phyloP scores from a whole-genome alignment of 2,329 filamentous ascomycete genomes.

The Fusarium sp. region DNA sequence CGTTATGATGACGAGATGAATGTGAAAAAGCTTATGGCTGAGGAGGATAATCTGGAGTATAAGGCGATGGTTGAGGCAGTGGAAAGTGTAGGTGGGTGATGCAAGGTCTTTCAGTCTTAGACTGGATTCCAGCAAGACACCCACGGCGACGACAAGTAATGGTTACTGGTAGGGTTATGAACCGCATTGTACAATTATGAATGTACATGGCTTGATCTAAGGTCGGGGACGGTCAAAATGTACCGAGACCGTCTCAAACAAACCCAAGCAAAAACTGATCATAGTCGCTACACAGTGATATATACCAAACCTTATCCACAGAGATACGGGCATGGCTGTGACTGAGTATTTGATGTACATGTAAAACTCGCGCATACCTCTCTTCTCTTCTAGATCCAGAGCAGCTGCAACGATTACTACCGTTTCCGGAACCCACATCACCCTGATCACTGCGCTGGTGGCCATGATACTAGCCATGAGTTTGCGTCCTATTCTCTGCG shows the following conservation, averaged over 20 bases:
- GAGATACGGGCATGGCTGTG: neutral
- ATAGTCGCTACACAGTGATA: neutral
- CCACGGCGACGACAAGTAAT: too few relatives aligned
- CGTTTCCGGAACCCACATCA: neutral
- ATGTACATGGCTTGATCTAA: neutral
- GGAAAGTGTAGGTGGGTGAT: neutral
- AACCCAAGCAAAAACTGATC: neutral
- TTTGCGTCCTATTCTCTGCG: accelerated
- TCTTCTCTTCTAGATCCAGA: neutral
- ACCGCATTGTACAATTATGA: too few relatives aligned
- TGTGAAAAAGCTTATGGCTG: neutral
- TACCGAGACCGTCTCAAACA: neutral
- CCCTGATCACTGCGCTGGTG: neutral
- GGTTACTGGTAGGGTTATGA: neutral
- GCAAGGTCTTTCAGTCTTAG: neutral
- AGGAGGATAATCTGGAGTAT: constrained; percentile 15
- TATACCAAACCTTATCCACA: constrained; percentile 1
- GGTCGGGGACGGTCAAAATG: neutral
- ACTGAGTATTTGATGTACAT: neutral
- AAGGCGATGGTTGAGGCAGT: neutral
- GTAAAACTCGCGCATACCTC: neutral
- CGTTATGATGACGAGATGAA: neutral
- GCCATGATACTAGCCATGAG: neutral
- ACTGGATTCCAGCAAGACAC: too few relatives aligned
- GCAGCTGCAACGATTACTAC: neutral